Conservation (phyloP, 306 rosid species). For the Vicia villosa region DNA sequence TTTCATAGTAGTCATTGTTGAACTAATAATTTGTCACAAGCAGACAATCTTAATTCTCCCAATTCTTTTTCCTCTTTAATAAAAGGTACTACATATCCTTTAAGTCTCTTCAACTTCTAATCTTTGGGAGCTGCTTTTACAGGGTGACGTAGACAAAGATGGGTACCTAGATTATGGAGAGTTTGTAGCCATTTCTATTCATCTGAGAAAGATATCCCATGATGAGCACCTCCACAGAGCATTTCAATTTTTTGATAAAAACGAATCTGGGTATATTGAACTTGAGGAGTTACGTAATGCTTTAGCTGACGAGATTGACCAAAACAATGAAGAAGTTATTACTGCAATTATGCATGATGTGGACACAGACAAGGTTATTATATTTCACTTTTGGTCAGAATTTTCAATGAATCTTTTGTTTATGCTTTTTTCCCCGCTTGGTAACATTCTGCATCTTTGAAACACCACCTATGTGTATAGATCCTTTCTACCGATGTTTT, state of each 20-base stretch:
- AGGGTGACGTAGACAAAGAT: slow-evolving; percentile 85
- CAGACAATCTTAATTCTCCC: slow-evolving; percentile 11
- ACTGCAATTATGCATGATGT: slow-evolving; percentile 85
- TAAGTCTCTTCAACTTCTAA: slow-evolving; percentile 26
- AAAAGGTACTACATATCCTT: slow-evolving; percentile 13
- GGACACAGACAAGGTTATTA: slow-evolving; percentile 83
- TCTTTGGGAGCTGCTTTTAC: slow-evolving; percentile 22
- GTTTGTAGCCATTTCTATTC: slow-evolving; percentile 78
- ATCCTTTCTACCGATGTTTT: background rate
- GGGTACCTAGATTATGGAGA: slow-evolving; percentile 84
- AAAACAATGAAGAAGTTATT: slow-evolving; percentile 70
- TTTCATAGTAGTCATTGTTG: background rate
- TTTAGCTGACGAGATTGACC: slow-evolving; percentile 65
- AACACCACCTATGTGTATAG: background rate
- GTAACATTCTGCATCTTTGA: background rate
- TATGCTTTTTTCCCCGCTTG: background rate
- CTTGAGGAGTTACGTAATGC: slow-evolving; percentile 73
- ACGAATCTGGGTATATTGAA: slow-evolving; percentile 72
- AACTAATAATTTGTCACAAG: slow-evolving; percentile 15
- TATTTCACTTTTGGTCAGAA: background rate
- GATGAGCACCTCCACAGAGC: slow-evolving; percentile 90
- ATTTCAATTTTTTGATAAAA: slow-evolving; percentile 74
- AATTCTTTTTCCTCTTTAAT: slow-evolving; percentile 10
- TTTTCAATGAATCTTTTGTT: background rate
- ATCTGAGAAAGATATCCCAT: slow-evolving; percentile 73